Evolutionary conservation across 495 filamentous ascomycete genomes (phyloP), one percentile per base, ranked within the genome.

Genomic region (Recurvomyces mirabilis): DNA sequence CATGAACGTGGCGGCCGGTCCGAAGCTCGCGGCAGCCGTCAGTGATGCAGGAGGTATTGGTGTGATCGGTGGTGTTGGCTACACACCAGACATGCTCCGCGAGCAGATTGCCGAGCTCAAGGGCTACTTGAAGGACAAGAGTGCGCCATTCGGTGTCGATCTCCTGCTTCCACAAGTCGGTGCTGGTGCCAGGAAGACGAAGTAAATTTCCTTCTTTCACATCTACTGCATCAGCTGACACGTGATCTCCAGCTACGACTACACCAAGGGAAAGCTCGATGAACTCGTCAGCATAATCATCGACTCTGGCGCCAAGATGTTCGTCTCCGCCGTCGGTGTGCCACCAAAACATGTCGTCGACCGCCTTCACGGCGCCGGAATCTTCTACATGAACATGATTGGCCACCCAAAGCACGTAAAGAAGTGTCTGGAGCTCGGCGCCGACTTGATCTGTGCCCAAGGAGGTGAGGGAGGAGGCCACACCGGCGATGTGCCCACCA

Each of bases 311-410:
- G 84, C 87, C 44, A 84, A 79, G 67, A 77, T 96, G 43, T 98
- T 98, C 67, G 93, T 98, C 58, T 93, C 83, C 52, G 91, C 91
- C 60, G 84, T 98, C 62, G 91, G 91, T 63, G 82, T 98, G 5
- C 87, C 91, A 20, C 89, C 93, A 41, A 82, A 83, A 60, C 65
- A 74, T 46, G 79, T 94, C 47, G 91, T 98, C 48, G 84, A 96
- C 36, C 78, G 71, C 51, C 78, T 98, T 25, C 91, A 98, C 74
- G 74, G 76, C 51, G 70, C 75, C 58, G 88, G 88, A 42, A 73
- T 98, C 49, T 72, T 93, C 42, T 94, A 89, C 76, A 98, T 98
- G 91, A 98, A 98, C 78, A 98, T 98, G 91, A 93, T 98, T 62
- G 91, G 89, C 44, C 91, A 96, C 75, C 93, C 93, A 52, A 98